These are phyloP conservation scores for Paramecium pentaurelia DNA, from an alignment of 73 alveolate genomes.

Conservation along the genomic window DNA sequence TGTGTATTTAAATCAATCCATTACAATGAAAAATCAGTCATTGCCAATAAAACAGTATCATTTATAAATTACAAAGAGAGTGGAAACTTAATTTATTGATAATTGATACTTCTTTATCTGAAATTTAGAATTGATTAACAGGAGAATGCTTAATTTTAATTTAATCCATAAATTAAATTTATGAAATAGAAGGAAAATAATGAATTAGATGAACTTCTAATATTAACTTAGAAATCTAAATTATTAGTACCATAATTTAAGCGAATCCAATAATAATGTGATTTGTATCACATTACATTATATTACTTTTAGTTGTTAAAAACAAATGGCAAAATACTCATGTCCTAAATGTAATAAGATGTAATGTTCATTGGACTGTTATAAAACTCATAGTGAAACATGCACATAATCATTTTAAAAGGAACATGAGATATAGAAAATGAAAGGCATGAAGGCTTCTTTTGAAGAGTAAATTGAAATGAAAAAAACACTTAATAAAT, in stretches of 20 bases:
- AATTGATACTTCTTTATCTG: not conserved
- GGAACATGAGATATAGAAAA: not conserved
- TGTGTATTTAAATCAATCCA: conserved; percentile 10
- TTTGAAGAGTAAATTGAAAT: not conserved
- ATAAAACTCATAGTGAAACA: not conserved
- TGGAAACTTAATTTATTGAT: not conserved
- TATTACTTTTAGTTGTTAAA: not conserved
- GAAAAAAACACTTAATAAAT: not conserved
- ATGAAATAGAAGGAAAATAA: not conserved
- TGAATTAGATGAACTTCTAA: not conserved
- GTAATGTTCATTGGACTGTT: not conserved
- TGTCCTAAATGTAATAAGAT: conserved; percentile 19
- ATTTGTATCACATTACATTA: not conserved
- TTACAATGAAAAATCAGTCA: conserved; percentile 39
- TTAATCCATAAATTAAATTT: conserved; percentile 41
- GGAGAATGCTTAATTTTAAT: conserved; percentile 6
- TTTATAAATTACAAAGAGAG: not conserved
- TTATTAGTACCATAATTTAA: not conserved
- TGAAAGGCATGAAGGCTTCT: conserved; percentile 17
- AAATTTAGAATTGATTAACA: not conserved
- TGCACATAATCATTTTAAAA: not conserved
- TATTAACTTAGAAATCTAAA: not conserved
- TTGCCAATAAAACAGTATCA: not conserved
- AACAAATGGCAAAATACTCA: not conserved
- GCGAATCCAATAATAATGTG: not conserved